These are phyloP conservation scores for Suhomyces taliae DNA, from an alignment of 1,139 yeast species.

Conservation along the genomic window DNA sequence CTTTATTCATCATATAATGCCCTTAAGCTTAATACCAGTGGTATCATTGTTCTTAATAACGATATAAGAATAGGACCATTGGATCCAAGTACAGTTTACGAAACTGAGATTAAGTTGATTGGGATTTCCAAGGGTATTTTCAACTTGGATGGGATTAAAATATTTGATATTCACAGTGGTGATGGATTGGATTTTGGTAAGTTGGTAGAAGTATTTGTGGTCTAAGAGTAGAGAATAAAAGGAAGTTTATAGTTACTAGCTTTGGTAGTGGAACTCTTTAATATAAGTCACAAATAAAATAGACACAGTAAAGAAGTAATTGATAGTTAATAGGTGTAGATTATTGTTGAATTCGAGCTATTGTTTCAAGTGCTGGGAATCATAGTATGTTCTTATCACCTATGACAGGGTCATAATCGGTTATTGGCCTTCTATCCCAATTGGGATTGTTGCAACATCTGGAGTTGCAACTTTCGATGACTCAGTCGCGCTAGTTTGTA, in stretches of 20 bases:
- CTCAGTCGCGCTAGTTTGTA: too few species aligned
- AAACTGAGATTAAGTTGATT: conserved; percentile 58
- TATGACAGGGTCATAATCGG: too few species aligned
- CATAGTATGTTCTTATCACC: too few species aligned
- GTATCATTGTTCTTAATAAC: conserved; percentile 61
- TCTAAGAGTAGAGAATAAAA: conserved; percentile 13
- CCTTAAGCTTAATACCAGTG: conserved; percentile 38
- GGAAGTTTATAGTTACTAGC: background rate
- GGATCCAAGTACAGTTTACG: conserved; percentile 62
- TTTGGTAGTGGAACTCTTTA: too few species aligned
- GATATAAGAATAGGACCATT: conserved; percentile 66
- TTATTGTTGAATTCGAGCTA: too few species aligned
- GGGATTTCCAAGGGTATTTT: conserved; percentile 68
- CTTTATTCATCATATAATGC: conserved; percentile 35
- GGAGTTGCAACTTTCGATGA: too few species aligned
- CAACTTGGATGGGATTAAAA: conserved; percentile 61
- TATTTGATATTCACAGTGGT: conserved; percentile 64
- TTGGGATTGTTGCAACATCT: too few species aligned
- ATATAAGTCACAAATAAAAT: too few species aligned
- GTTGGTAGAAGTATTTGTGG: conserved; percentile 67
- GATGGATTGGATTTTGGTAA: conserved; percentile 74
- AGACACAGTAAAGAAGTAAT: too few species aligned
- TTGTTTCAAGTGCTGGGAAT: too few species aligned
- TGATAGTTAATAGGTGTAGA: too few species aligned
- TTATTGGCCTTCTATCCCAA: too few species aligned